Evolutionary conservation across 768 basidiomycete species (phyloP).

Genomic region (Phlegmacium glaucopus): DNA sequence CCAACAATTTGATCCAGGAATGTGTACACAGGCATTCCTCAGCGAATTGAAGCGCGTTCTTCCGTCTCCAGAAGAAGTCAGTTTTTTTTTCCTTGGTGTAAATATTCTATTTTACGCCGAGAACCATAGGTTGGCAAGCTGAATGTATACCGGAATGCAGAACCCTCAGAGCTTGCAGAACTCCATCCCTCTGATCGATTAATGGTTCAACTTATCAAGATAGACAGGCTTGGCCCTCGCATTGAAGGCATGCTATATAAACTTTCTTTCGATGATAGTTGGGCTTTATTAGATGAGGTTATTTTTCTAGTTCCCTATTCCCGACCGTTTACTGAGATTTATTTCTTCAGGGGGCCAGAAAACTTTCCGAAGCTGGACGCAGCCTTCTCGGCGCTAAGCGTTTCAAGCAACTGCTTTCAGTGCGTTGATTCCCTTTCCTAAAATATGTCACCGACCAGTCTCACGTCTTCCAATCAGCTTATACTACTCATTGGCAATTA

Average conservation of each 20-base stretch:
- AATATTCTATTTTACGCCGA: neutral
- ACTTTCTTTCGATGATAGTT: conserved; percentile 82
- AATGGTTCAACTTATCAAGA: conserved; percentile 96
- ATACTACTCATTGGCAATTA: conserved; percentile 97
- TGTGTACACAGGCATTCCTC: conserved; percentile 87
- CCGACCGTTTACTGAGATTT: neutral
- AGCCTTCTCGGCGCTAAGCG: conserved; percentile 75
- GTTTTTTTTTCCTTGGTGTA: conserved; percentile 5
- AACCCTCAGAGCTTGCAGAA: conserved; percentile 77
- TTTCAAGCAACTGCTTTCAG: conserved; percentile 89
- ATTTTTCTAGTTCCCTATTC: neutral
- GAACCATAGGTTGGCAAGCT: conserved; percentile 73
- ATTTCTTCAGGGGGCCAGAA: conserved; percentile 65
- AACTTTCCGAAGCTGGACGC: conserved; percentile 77
- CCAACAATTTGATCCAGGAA: conserved; percentile 79
- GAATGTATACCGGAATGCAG: conserved; percentile 85
- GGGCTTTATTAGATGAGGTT: conserved; percentile 79
- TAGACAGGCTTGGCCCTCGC: conserved; percentile 81
- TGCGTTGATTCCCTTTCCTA: conserved; percentile 28
- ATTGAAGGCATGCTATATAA: conserved; percentile 97
- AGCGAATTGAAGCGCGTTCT: conserved; percentile 84
- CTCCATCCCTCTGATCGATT: conserved; percentile 95
- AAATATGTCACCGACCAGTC: neutral
- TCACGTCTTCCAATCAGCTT: conserved; percentile 40
- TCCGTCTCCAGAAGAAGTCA: conserved; percentile 87